These are phyloP conservation scores for Leptomonas pyrrhocoris DNA, from an alignment of 208 protist genomes.

Conservation along the genomic window DNA sequence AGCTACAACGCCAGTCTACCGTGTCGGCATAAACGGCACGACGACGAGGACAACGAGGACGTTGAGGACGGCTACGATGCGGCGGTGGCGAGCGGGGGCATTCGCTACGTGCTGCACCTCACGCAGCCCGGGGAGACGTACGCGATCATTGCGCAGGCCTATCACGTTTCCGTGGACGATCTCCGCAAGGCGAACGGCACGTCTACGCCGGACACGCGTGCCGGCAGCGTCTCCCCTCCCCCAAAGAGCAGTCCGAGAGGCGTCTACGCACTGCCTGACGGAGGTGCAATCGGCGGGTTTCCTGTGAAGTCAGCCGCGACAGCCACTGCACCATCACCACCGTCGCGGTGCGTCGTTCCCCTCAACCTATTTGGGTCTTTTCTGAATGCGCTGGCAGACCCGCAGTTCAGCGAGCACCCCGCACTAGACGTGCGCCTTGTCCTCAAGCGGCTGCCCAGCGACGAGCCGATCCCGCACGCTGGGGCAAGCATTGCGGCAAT, in stretches of 20 bases:
- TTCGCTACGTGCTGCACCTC: conserved; percentile 48
- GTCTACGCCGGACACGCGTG: neutral
- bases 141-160: conserved; percentile 46
- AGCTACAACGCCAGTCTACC: conserved; percentile 42
- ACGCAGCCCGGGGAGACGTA: conserved; percentile 54
- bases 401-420: conserved; percentile 43
- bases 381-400: conserved; percentile 55
- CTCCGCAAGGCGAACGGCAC: conserved; percentile 25
- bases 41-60: conserved; percentile 2
- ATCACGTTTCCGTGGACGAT: conserved; percentile 37
- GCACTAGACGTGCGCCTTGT: conserved; percentile 60
- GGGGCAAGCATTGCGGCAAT: conserved; percentile 56
- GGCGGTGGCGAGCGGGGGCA: conserved; percentile 11
- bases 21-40: conserved; percentile 14
- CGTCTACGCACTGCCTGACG: neutral
- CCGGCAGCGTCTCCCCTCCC: neutral
- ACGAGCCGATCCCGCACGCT: conserved; percentile 56
- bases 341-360: conserved; percentile 50
- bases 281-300: neutral
- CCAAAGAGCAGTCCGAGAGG: neutral
- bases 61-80: conserved; percentile 18
- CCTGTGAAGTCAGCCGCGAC: neutral
- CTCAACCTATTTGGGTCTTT: conserved; percentile 59
- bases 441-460: conserved; percentile 43
- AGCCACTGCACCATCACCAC: conserved; percentile 16